These are phyloP conservation scores for Phytophthora fragariae DNA, from an alignment of 352 stramenopile genomes.

Conservation along the genomic window DNA sequence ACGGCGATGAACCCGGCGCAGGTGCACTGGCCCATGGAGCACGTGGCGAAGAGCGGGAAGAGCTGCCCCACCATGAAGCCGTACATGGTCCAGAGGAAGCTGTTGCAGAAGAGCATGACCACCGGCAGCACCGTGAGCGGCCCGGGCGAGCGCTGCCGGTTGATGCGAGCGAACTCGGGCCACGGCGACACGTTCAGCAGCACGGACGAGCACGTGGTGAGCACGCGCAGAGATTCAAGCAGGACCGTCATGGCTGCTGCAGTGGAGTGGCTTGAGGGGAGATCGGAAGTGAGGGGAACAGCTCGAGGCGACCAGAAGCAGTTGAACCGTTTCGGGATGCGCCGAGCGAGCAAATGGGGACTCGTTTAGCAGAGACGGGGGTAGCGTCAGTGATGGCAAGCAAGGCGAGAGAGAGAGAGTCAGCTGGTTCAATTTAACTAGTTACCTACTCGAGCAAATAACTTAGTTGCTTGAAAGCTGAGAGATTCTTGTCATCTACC, in stretches of 20 bases:
- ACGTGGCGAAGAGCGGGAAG: constrained; percentile 54
- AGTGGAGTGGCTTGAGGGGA: neutral
- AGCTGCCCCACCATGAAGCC: constrained; percentile 49
- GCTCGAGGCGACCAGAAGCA: constrained; percentile 8
- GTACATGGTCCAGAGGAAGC: constrained; percentile 57
- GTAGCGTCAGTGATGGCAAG: no score
- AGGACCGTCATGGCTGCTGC: constrained; percentile 38
- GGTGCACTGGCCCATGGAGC: constrained; percentile 42
- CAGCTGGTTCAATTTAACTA: no score
- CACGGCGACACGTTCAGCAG: constrained; percentile 46
- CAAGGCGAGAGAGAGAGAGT: no score
- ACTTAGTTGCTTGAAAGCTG: no score
- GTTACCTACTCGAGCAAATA: no score
- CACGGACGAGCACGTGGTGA: constrained; percentile 46
- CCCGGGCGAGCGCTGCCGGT: constrained; percentile 43
- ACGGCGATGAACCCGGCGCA: constrained; percentile 48
- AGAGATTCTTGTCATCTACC: no score
- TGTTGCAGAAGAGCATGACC: constrained; percentile 48
- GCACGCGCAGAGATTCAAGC: constrained; percentile 40
- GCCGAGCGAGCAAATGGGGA: constrained; percentile 4
- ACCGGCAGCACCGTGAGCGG: constrained; percentile 46
- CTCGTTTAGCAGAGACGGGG: constrained; percentile 18
- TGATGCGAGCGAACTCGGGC: constrained; percentile 49
- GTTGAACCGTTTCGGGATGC: constrained; percentile 18
- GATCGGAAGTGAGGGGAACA: constrained; percentile 26